These are phyloP conservation scores for Aspergillus sp. DNA, from an alignment of 2,329 filamentous ascomycete species.

Conservation along the genomic window DNA sequence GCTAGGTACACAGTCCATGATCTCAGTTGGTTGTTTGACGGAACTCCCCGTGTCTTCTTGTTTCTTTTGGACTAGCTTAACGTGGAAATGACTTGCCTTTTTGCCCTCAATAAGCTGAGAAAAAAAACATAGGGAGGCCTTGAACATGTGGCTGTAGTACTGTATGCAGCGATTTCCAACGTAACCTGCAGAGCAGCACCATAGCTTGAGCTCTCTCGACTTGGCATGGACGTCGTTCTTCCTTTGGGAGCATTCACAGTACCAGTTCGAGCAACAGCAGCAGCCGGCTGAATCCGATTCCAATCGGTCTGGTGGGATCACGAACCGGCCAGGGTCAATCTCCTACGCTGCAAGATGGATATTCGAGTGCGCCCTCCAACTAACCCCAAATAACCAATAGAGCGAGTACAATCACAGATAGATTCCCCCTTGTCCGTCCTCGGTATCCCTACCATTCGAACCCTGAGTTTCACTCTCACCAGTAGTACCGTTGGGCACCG, in stretches of 20 bases:
- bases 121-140: too few species aligned
- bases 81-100: conserved; percentile 6
- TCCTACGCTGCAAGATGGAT: too few species aligned
- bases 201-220: too few species aligned
- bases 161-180: too few species aligned
- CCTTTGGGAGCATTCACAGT: too few species aligned
- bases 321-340: too few species aligned
- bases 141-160: too few species aligned
- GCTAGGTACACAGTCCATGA: conserved; percentile 8
- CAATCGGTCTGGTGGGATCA: too few species aligned
- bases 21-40: conserved; percentile 4
- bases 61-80: conserved; percentile 4
- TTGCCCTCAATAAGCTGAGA: not conserved
- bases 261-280: too few species aligned
- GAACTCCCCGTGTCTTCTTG: conserved; percentile 1
- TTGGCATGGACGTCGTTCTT: too few species aligned
- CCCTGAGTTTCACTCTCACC: not conserved
- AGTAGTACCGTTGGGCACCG: conserved; percentile 8
- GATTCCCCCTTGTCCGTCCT: conserved; percentile 19
- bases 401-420: conserved; percentile 18
- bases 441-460: conserved; percentile 1
- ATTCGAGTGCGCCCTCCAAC: not conserved
- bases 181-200: too few species aligned
- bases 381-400: not conserved
- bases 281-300: too few species aligned